These are phyloP conservation scores for Aaosphaeria pasadenensis DNA, from an alignment of 2,329 filamentous ascomycete species.

Conservation along the genomic window DNA sequence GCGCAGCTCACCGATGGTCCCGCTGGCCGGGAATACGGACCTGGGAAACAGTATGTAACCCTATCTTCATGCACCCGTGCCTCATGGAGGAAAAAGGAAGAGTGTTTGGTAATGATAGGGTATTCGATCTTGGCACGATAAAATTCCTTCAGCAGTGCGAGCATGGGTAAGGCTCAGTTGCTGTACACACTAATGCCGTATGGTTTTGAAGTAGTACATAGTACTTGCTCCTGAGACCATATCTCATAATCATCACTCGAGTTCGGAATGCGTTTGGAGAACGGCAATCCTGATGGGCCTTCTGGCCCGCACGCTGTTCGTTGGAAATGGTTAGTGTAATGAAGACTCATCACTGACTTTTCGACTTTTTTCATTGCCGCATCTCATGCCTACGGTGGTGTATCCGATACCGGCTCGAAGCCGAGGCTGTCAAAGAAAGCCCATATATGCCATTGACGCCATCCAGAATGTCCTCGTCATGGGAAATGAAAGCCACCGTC, in stretches of 20 bases:
- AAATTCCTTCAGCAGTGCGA: conserved; percentile 64
- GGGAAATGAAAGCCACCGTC: conserved; percentile 34
- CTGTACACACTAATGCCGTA: conserved; percentile 72
- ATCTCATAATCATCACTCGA: too few species aligned
- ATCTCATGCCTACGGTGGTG: conserved; percentile 33
- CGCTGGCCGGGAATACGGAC: not conserved
- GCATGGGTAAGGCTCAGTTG: conserved; percentile 57
- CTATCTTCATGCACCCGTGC: conserved; percentile 63
- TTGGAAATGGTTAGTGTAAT: too few species aligned
- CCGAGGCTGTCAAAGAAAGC: conserved; percentile 32
- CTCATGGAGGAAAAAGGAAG: conserved; percentile 48
- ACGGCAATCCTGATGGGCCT: too few species aligned
- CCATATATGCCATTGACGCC: conserved; percentile 41
- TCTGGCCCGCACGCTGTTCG: too few species aligned
- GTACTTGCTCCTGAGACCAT: too few species aligned
- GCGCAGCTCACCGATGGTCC: too few species aligned
- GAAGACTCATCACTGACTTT: conserved; percentile 16
- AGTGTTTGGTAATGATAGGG: conserved; percentile 66
- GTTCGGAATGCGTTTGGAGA: too few species aligned
- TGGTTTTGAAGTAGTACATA: not conserved
- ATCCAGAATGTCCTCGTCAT: conserved; percentile 36
- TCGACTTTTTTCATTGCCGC: conserved; percentile 37
- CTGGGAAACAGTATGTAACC: conserved; percentile 46
- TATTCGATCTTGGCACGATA: conserved; percentile 61
- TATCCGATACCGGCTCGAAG: conserved; percentile 31